These are phyloP conservation scores for Achlya hypogyna DNA, from an alignment of 352 stramenopile genomes.

Conservation along the genomic window DNA sequence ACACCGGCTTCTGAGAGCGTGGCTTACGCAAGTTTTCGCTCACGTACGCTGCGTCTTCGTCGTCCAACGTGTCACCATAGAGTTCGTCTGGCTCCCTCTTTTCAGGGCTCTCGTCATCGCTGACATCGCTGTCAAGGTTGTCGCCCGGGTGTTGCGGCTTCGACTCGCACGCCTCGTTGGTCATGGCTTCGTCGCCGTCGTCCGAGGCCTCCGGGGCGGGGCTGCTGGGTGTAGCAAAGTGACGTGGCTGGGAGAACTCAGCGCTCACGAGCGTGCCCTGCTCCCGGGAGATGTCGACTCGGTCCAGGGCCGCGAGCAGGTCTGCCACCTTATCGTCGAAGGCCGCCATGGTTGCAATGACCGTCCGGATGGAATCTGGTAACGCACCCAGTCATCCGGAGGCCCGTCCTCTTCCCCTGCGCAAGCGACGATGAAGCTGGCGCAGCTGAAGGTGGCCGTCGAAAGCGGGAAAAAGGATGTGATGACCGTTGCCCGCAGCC, in stretches of 20 bases:
- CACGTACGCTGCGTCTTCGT: conserved; percentile 6
- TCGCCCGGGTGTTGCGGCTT: not conserved
- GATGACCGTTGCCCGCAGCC: not conserved
- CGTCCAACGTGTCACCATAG: conserved; percentile 11
- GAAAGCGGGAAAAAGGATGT: not conserved
- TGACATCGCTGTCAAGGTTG: not conserved
- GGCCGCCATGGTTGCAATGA: not conserved
- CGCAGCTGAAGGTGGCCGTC: not conserved
- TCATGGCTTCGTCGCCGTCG: not conserved
- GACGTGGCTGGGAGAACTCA: not conserved
- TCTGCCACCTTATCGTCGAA: not conserved
- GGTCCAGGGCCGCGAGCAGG: not conserved
- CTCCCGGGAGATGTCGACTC: not conserved
- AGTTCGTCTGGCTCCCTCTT: not conserved
- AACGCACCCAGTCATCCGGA: not conserved
- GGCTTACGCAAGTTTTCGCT: conserved; percentile 1
- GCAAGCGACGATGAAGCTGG: not conserved
- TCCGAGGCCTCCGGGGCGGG: not conserved
- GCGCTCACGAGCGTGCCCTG: not conserved
- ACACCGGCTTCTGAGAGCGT: not conserved
- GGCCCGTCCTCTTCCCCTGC: not conserved
- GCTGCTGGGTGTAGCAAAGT: not conserved
- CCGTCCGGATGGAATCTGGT: not conserved
- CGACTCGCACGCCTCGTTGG: not conserved
- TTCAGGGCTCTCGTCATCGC: not conserved